Evolutionary conservation across 75 land plant genomes (phyloP).

Genomic region (Picea glauca): DNA sequence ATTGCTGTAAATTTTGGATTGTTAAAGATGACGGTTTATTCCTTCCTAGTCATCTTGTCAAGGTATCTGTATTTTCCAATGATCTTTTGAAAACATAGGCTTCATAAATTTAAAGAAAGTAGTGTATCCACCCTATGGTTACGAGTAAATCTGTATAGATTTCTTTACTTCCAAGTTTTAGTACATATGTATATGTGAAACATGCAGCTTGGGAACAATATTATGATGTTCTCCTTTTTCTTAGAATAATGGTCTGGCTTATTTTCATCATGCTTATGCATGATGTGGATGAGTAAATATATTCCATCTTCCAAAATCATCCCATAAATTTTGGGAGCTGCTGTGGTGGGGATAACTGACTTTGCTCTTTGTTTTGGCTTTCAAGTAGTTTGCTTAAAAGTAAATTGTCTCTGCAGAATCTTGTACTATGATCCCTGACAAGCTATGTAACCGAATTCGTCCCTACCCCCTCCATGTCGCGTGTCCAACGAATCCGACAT

Average conservation of each 20-base stretch:
- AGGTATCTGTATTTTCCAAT: neutral
- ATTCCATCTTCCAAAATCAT: no score
- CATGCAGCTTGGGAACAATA: neutral
- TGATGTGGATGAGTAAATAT: no score
- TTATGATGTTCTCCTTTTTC: neutral
- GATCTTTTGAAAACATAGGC: neutral
- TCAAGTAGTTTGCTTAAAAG: no score
- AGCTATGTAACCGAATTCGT: neutral
- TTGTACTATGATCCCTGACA: neutral
- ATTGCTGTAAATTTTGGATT: neutral
- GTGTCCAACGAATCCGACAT: no score
- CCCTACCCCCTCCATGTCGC: no score
- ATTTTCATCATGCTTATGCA: neutral
- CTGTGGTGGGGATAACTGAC: neutral
- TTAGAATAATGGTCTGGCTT: neutral
- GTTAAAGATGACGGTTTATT: neutral
- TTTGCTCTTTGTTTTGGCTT: neutral
- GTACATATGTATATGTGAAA: neutral
- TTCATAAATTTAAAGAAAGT: neutral
- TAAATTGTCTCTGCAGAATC: neutral
- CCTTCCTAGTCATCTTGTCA: neutral
- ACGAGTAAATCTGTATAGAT: neutral
- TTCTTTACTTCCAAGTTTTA: neutral
- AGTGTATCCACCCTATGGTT: neutral
- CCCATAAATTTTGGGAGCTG: neutral